Percentiles rank a stretch among this genome's conserved stretches.
These are phyloP conservation scores for Forsythia suspensa DNA, from an alignment of 257 asterid species.

Conservation along the genomic window DNA sequence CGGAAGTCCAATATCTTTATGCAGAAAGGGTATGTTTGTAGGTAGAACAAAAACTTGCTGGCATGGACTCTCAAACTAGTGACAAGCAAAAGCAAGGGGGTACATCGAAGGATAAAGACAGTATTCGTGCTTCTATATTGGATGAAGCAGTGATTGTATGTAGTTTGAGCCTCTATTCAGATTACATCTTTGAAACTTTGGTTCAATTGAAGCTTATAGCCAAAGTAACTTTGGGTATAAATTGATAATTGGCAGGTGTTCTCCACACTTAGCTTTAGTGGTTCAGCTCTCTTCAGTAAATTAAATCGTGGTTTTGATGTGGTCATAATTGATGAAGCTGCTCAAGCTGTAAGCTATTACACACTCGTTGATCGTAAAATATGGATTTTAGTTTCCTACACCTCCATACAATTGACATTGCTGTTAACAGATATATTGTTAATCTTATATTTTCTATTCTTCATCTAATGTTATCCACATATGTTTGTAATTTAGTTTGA, in stretches of 20 bases:
- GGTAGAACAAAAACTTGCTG: slow-evolving; percentile 88
- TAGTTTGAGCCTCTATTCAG: slow-evolving; percentile 19
- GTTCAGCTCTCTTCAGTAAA: slow-evolving; percentile 76
- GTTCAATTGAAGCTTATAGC: slow-evolving; percentile 23
- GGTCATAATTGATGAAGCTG: slow-evolving; percentile 98
- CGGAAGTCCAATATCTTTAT: slow-evolving; percentile 13
- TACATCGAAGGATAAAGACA: slow-evolving; percentile 68
- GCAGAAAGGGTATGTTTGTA: slow-evolving; percentile 26
- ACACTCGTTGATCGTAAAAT: slow-evolving; percentile 1
- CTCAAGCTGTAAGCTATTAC: slow-evolving; percentile 86
- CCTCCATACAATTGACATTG: slow-evolving; percentile 1
- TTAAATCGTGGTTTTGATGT: slow-evolving; percentile 90
- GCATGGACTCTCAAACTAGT: slow-evolving; percentile 65
- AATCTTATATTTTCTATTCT: not conserved
- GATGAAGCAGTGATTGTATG: slow-evolving; percentile 95
- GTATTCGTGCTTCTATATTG: slow-evolving; percentile 80
- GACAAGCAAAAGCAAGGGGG: slow-evolving; percentile 94
- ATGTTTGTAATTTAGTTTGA: not conserved
- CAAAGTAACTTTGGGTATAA: slow-evolving; percentile 18
- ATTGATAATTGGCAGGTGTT: slow-evolving; percentile 68
- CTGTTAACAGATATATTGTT: not conserved
- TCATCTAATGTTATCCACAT: not conserved
- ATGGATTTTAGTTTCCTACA: slow-evolving; percentile 1
- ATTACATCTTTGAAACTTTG: slow-evolving; percentile 11
- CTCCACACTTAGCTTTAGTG: slow-evolving; percentile 97